These are phyloP conservation scores for Nyssa sinensis DNA, from an alignment of 148 eudicot species.

Conservation along the genomic window DNA sequence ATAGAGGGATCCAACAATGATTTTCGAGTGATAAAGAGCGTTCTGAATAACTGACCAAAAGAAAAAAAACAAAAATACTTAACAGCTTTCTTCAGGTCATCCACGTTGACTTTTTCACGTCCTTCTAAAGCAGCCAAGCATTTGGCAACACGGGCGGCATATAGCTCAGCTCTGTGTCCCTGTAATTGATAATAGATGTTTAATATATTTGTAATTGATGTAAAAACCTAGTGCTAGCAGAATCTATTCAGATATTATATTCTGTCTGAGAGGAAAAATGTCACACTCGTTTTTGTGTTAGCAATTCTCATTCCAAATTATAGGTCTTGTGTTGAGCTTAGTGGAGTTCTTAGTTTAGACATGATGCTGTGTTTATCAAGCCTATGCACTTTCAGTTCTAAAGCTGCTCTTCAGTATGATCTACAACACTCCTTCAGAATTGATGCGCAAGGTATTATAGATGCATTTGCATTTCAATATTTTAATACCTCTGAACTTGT, in stretches of 20 bases:
- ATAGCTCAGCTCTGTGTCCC: conserved; percentile 98
- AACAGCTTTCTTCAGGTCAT: conserved; percentile 98
- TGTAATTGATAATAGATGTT: conserved; percentile 30
- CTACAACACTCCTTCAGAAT: too few relatives aligned
- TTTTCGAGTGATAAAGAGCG: background rate
- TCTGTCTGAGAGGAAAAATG: too few relatives aligned
- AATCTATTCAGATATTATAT: background rate
- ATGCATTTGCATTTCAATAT: too few relatives aligned
- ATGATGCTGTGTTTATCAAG: too few relatives aligned
- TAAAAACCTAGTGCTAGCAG: conserved; percentile 1
- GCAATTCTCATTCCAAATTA: too few relatives aligned
- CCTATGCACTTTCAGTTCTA: too few relatives aligned
- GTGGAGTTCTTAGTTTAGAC: too few relatives aligned
- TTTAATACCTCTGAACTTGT: too few relatives aligned
- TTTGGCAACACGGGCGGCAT: conserved; percentile 96
- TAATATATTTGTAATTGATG: background rate
- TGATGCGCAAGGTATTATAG: too few relatives aligned
- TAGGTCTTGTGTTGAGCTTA: too few relatives aligned
- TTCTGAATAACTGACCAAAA: conserved; percentile 8
- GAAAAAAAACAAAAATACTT: conserved; percentile 35
- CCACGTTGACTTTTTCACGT: conserved; percentile 87
- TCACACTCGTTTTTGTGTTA: too few relatives aligned
- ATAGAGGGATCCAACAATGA: background rate
- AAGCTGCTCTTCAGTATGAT: too few relatives aligned
- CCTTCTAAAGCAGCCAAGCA: conserved; percentile 95